These are phyloP conservation scores for Saturnispora besseyi DNA, from an alignment of 805 yeast genomes.

Conservation along the genomic window DNA sequence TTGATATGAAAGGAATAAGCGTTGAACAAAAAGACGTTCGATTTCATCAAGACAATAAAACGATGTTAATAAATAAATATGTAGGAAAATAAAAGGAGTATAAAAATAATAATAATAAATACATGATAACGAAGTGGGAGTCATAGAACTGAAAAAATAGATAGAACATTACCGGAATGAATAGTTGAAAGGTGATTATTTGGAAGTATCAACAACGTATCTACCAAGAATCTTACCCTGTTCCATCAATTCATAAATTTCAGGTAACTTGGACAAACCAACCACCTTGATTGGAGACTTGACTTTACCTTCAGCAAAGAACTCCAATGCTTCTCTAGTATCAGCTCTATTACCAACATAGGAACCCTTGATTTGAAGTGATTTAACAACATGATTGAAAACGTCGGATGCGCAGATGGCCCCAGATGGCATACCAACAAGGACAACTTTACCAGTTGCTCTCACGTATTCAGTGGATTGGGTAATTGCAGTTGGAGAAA, in stretches of 20 bases:
- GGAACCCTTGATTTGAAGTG: conserved; percentile 46
- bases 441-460: conserved; percentile 50
- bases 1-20: background rate
- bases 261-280: conserved; percentile 41
- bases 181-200: conserved; percentile 6
- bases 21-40: background rate
- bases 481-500: conserved; percentile 39
- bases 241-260: conserved; percentile 46
- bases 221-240: conserved; percentile 56
- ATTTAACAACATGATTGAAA: conserved; percentile 46
- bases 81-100: background rate
- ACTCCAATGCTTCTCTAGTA: conserved; percentile 49
- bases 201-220: conserved; percentile 51
- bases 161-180: background rate
- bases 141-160: background rate
- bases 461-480: conserved; percentile 35
- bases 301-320: conserved; percentile 44
- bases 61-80: conserved; percentile 11
- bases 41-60: background rate
- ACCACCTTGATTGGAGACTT: conserved; percentile 47
- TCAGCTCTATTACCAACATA: conserved; percentile 57
- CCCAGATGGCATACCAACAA: conserved; percentile 56
- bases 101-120: background rate
- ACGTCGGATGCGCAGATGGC: conserved; percentile 46
- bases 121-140: background rate